Base-by-base conservation (phyloP, 108 stramenopile genomes). In the Mediolabrus comicus region DNA sequence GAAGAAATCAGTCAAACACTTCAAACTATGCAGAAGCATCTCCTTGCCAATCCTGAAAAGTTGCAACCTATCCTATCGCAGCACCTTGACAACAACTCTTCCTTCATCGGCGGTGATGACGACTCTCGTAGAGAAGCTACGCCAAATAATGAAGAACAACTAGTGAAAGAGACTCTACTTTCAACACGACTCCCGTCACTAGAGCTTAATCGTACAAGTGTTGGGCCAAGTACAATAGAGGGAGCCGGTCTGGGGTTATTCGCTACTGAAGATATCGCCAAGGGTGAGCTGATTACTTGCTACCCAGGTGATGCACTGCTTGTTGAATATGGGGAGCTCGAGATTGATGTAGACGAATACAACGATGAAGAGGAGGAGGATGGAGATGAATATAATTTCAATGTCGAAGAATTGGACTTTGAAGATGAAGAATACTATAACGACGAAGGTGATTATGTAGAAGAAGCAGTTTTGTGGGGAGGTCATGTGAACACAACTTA, bases 281-380 rank as follows among this genome's bases (percentile, higher is more conserved):
- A 66, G 24, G 71, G 71, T 19, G 74, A 80, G 41, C 17, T 75
- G 24, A 69, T 80, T 31, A 75, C 79, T 19, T 75, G 73, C 28
- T 80, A 75, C 36, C 79, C 79, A 5, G 79, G 74, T 7, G 79
- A 80, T 75, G 74, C 64, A n/a, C n/a, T 81, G 5, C 59, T 81
- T 9, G 39, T 34, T 31, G 65, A 69, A 60, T 39, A 59, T 17
- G 32, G 29, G n/a, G 41, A 35, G 19, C 19, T 32, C 17, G 27
- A 56, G 25, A 56, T n/a, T 4, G 55, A n/a, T n/a, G n/a, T n/a
- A n/a, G n/a, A n/a, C n/a, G n/a, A n/a, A n/a, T n/a, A n/a, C n/a
- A n/a, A 29, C n/a, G 55, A 31, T 6, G 55, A 56, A 29, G 55
- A 56, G 32, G 55, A 56, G 6, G 55, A n/a, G n/a, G n/a, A n/a